These are phyloP conservation scores for Aquilaria yunnanensis DNA, from an alignment of 345 rosid genomes.

Conservation along the genomic window DNA sequence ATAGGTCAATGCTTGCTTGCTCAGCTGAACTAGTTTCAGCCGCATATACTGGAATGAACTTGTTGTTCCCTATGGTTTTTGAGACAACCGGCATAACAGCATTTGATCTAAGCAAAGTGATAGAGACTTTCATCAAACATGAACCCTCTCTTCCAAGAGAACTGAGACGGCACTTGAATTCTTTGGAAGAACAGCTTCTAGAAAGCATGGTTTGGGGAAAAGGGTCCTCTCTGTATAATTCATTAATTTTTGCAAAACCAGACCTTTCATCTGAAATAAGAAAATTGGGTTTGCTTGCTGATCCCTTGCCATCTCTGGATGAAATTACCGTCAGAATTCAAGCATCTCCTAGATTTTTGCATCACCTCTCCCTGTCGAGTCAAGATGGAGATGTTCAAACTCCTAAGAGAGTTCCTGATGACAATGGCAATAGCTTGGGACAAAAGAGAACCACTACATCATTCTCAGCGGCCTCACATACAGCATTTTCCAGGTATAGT, in stretches of 20 bases:
- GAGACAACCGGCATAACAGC: constrained; percentile 98
- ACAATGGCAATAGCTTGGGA: too few relatives aligned
- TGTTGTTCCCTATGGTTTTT: constrained; percentile 87
- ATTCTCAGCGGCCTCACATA: too few relatives aligned
- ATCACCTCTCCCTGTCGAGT: constrained; percentile 31
- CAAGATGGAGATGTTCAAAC: constrained; percentile 38
- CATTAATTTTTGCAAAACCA: constrained; percentile 81
- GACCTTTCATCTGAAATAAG: constrained; percentile 60
- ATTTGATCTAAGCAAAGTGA: constrained; percentile 98
- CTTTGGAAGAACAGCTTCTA: constrained; percentile 89
- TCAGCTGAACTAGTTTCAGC: constrained; percentile 95
- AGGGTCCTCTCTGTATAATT: constrained; percentile 95
- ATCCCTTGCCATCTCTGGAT: constrained; percentile 86
- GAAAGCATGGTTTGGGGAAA: constrained; percentile 99
- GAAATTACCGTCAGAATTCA: constrained; percentile 63
- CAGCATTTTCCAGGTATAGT: too few relatives aligned
- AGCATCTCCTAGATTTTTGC: constrained; percentile 34
- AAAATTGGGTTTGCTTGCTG: constrained; percentile 62
- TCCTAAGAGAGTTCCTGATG: too few relatives aligned
- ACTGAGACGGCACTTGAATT: constrained; percentile 89
- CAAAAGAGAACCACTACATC: constrained; percentile 23
- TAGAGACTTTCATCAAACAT: constrained; percentile 93
- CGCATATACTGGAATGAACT: constrained; percentile 86
- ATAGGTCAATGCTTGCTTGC: constrained; percentile 96
- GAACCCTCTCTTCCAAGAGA: constrained; percentile 97